Percentiles rank a stretch among this genome's conserved stretches.
These are phyloP conservation scores for Haplosporangium sp. DNA, from an alignment of 371 early-diverging fungal genomes.

Conservation along the genomic window DNA sequence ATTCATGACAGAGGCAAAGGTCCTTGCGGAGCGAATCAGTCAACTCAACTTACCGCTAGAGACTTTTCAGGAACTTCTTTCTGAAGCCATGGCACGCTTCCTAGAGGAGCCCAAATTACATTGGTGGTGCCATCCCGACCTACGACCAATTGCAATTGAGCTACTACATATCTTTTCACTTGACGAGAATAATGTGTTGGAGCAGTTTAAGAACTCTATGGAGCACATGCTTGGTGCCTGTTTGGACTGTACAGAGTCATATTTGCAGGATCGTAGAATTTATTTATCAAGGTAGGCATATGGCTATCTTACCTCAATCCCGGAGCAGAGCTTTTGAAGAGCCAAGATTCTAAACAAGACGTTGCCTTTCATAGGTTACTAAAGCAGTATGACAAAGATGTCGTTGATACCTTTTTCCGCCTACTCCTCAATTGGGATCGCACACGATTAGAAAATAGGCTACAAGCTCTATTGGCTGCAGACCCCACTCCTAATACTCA, in stretches of 20 bases:
- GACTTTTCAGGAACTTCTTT: constrained; percentile 27
- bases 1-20: constrained; percentile 14
- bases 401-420: constrained; percentile 25
- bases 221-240: constrained; percentile 28
- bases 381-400: constrained; percentile 17
- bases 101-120: constrained; percentile 33
- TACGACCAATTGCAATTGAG: constrained; percentile 27
- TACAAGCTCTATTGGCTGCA: background rate
- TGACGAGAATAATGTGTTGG: constrained; percentile 20
- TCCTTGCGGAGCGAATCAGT: constrained; percentile 4
- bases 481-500: constrained; percentile 7
- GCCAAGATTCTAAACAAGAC: background rate
- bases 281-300: constrained; percentile 24
- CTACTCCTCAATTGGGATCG: constrained; percentile 42
- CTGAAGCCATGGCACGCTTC: constrained; percentile 19
- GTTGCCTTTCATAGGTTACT: constrained; percentile 12
- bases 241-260: constrained; percentile 35
- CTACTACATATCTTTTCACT: constrained; percentile 36
- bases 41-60: constrained; percentile 19
- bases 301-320: background rate
- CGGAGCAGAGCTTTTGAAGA: background rate
- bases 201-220: constrained; percentile 21
- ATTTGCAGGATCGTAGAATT: constrained; percentile 29
- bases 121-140: constrained; percentile 49
- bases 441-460: constrained; percentile 20